These are phyloP conservation scores for Acanthamoeba divionensis DNA, from an alignment of 208 protist species.

Conservation along the genomic window DNA sequence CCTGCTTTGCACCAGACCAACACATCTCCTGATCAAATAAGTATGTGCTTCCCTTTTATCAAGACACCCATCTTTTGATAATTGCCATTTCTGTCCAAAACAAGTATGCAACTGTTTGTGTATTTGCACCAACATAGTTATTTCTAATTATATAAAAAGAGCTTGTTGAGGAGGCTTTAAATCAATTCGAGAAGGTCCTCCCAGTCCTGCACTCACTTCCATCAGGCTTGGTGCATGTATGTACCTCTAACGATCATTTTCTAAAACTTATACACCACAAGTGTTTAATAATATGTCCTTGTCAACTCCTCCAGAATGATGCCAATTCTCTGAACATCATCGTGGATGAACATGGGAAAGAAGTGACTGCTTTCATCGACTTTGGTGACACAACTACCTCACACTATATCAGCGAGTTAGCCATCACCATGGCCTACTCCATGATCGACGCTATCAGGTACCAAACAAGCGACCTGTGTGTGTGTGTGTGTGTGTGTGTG, in stretches of 20 bases:
- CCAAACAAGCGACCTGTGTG: too few relatives aligned
- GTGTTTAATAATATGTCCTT: background rate
- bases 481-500: too few relatives aligned
- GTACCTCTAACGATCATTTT: background rate
- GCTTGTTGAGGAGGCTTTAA: background rate
- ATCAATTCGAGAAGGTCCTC: slow-evolving; percentile 31
- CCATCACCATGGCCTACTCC: slow-evolving; percentile 31
- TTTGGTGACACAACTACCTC: slow-evolving; percentile 21
- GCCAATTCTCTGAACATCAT: slow-evolving; percentile 42
- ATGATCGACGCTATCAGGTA: slow-evolving; percentile 39
- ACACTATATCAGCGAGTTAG: background rate
- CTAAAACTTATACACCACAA: background rate
- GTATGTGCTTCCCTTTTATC: too few relatives aligned
- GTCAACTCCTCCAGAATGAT: background rate
- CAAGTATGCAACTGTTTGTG: too few relatives aligned
- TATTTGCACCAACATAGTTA: too few relatives aligned
- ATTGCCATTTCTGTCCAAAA: too few relatives aligned
- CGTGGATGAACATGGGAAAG: background rate
- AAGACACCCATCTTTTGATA: too few relatives aligned
- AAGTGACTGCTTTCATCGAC: slow-evolving; percentile 41
- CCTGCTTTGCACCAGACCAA: too few relatives aligned
- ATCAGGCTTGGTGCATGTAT: background rate
- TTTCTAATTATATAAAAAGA: background rate
- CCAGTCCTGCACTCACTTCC: background rate
- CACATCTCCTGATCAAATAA: too few relatives aligned